Conservation (phyloP, 176 grass and related monocot species). For the Zea mays region Zm-B73-REFERENCE-NAM-5.0 NC_050099.1:239949501-239950000, state of each 20-base stretch:
- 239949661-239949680: neutral
- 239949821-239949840: neutral
- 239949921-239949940: too few relatives aligned
- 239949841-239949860: neutral
- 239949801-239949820: conserved; percentile 1
- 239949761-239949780: neutral
- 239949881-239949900: neutral
- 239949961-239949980: neutral
- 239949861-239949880: neutral
- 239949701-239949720: neutral
- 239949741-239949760: neutral
- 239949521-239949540: conserved; percentile 90
- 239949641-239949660: neutral
- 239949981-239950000: neutral
- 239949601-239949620: conserved; percentile 74
- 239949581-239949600: conserved; percentile 99
- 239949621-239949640: neutral
- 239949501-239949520: conserved; percentile 77
- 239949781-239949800: neutral
- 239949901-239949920: neutral
- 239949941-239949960: neutral
- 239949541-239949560: conserved; percentile 93
- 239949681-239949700: neutral
- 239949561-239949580: conserved; percentile 98
- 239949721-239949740: neutral